Evolutionary conservation across 2,329 filamentous ascomycete genomes (phyloP), one percentile per base, ranked within the genome.

Genomic region (Macrophomina pseudophaseolina): DNA sequence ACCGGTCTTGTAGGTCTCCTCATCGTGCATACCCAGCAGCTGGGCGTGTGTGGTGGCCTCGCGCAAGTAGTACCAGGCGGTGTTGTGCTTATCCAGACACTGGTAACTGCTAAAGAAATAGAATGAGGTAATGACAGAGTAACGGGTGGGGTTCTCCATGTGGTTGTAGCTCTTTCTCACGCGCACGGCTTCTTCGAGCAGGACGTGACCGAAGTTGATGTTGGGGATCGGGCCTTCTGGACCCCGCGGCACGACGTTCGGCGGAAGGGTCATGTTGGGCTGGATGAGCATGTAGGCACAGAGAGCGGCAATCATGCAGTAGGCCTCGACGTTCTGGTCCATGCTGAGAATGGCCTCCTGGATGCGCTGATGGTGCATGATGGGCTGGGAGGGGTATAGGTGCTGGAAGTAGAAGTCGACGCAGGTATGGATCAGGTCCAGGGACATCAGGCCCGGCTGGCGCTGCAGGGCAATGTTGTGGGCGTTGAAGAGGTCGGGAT

Each of bases 331-430:
- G 14, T 81, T 76, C 69, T 78, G 72, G 77, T 84, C 81, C 73
- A 86, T 85, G 70, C 80, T 80, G 53, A 83, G 80, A 53, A 87
- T 79, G 8, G 80, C 80, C 52, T 87, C 85, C 72, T 86, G 86
- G 64, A 83, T 78, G 63, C 77, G 78, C 68, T 80, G 76, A 46
- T 80, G 80, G 69, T 88, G 84, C 7, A 89, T 75, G 4, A 89
- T 81, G 0, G 87, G 87, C 80, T 88, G 87, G 63, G 87, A 87
- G n/a, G 87, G 86, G 70, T 89, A 89, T 64, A 89, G 83, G 73
- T 88, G 82, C 70, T 82, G 79, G 76, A 88, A 87, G 77, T 86
- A 90, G 69, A 86, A 86, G 52, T 89, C 86, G 67, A 89, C 80
- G 72, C 86, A 88, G 64, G 75, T 76, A 51, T 82, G 76, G 72